Base-by-base conservation (phyloP, 495 filamentous ascomycete species). In the Annulohypoxylon bovei region DNA sequence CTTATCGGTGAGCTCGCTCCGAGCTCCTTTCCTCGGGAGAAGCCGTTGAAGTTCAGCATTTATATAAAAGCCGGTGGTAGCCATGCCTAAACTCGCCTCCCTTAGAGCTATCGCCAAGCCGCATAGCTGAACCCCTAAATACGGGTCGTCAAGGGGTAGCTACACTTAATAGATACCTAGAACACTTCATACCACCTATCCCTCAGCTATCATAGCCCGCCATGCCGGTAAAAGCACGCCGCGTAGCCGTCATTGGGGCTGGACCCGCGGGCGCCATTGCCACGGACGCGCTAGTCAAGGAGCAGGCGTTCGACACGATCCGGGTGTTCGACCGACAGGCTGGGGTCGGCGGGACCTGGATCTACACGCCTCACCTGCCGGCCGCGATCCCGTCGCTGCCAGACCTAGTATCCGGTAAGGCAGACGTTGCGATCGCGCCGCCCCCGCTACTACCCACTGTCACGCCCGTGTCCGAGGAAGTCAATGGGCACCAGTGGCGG, bases 261-360 rank as follows among this genome's bases (percentile, higher is more conserved):
- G 87, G 87, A 1, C 88, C 88, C 5, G 77, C 87, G 1, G 87
- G 87, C 6, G 86, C 85, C 53, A 88, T 89, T 67, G 80, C 86
- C 0, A 82, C 87, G 3, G 86, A 89, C 78, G 87, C 88, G 0
- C 75, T 90, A n/a, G 80, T 80, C 47, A 83, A 88, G 71, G 88
- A 89, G 71, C 80, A 86, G 57, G 76, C 80, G 6, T 90, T 90
- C 59, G 83, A 87, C 25, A 77, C 78, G 4, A 84, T 89, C 66
- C 81, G 86, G 11, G 87, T 89, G 1, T 90, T 89, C 75, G 88
- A 90, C 67, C 70, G 78, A 1, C 62, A 73, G 0, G 67, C 76
- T 12, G 71, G 70, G 1, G 64, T 76, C 33, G 78, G 78, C 0
- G 78, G 78, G 1, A 78, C 78, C 1, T 80, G 78, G 76, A 61